These are phyloP conservation scores for Pyrenula aspistea DNA, from an alignment of 495 filamentous ascomycete genomes.

Conservation along the genomic window DNA sequence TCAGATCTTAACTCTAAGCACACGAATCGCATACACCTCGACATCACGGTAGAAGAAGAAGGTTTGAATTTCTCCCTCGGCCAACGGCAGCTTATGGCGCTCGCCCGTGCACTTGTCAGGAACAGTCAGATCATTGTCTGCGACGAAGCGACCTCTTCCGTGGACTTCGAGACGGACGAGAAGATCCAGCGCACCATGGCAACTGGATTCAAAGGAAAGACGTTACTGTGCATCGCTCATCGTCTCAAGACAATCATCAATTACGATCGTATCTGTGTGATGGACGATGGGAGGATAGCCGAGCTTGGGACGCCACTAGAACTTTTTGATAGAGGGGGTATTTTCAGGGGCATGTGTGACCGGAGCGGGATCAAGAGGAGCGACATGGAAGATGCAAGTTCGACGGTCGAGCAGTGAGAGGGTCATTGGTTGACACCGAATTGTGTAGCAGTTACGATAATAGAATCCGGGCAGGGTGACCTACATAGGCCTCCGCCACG, in stretches of 20 bases:
- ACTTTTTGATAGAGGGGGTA: conserved; percentile 59
- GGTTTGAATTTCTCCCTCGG: conserved; percentile 94
- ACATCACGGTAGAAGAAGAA: conserved; percentile 80
- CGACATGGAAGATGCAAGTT: conserved; percentile 38
- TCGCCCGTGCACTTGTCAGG: conserved; percentile 80
- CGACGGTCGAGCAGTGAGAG: background rate
- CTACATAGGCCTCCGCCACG: too few relatives aligned
- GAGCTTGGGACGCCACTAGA: conserved; percentile 68
- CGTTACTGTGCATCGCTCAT: conserved; percentile 91
- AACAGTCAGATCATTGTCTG: conserved; percentile 85
- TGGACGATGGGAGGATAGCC: conserved; percentile 78
- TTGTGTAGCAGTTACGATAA: too few relatives aligned
- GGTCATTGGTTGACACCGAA: too few relatives aligned
- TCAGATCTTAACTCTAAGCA: conserved; percentile 9
- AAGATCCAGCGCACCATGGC: conserved; percentile 91
- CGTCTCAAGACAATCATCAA: conserved; percentile 78
- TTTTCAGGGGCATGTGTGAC: conserved; percentile 90
- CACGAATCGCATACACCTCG: conserved; percentile 58
- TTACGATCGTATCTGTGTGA: conserved; percentile 94
- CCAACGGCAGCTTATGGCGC: conserved; percentile 89
- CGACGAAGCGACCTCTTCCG: conserved; percentile 85
- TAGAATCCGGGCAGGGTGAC: too few relatives aligned
- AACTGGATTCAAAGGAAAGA: conserved; percentile 76
- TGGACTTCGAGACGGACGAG: conserved; percentile 93
- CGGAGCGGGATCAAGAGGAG: conserved; percentile 68